Conservation (phyloP, 352 stramenopile genomes). For the Achlya hypogyna region DNA sequence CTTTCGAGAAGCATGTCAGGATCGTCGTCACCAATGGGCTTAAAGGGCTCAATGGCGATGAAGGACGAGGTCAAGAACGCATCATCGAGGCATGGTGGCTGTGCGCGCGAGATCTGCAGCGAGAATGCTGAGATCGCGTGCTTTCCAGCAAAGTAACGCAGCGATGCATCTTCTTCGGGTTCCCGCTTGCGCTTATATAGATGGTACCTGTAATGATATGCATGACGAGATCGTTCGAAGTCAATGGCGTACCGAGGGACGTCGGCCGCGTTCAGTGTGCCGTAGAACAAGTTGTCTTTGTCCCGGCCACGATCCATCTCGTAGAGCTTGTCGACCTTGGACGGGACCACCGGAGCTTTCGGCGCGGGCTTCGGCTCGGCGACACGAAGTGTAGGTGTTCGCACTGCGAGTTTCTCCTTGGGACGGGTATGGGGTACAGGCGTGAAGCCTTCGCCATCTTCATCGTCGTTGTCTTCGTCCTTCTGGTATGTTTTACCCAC, state of each 20-base stretch:
- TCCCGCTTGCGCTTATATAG: background rate
- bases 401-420: background rate
- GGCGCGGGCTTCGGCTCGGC: slow-evolving; percentile 21
- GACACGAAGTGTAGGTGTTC: background rate
- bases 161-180: background rate
- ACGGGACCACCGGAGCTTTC: background rate
- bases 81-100: slow-evolving; percentile 26
- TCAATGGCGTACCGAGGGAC: slow-evolving; percentile 48
- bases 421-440: background rate
- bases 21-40: background rate
- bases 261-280: slow-evolving; percentile 53
- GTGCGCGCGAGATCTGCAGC: background rate
- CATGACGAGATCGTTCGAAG: slow-evolving; percentile 38
- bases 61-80: slow-evolving; percentile 46
- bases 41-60: slow-evolving; percentile 27
- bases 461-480: slow-evolving; percentile 1
- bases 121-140: background rate
- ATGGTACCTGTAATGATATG: slow-evolving; percentile 19
- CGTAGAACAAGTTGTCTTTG: slow-evolving; percentile 56
- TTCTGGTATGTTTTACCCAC: slow-evolving; percentile 8
- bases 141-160: slow-evolving; percentile 15
- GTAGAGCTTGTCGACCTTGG: slow-evolving; percentile 27
- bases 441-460: background rate
- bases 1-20: slow-evolving; percentile 39
- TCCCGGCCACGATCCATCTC: slow-evolving; percentile 58